These are phyloP conservation scores for Gymnopus androsaceus DNA, from an alignment of 1,284 basidiomycete species.

Conservation along the genomic window DNA sequence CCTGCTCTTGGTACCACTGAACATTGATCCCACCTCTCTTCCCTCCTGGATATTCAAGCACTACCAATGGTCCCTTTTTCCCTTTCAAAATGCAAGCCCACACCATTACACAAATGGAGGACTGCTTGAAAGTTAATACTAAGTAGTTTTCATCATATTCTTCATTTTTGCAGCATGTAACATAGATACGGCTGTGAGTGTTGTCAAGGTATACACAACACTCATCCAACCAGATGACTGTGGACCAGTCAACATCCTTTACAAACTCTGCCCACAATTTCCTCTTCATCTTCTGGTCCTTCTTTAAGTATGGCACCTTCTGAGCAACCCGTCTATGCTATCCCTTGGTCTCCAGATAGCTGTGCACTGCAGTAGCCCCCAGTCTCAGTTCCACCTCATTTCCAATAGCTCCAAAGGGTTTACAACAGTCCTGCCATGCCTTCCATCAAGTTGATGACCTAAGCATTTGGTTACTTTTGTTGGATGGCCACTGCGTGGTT, in stretches of 20 bases:
- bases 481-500: slow-evolving; percentile 19
- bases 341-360: slow-evolving; percentile 17
- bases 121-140: slow-evolving; percentile 20
- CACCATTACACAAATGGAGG: slow-evolving; percentile 12
- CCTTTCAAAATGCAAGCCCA: slow-evolving; percentile 21
- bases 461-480: slow-evolving; percentile 15
- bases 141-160: slow-evolving; percentile 18
- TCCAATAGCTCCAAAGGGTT: slow-evolving; percentile 20
- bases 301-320: slow-evolving; percentile 21
- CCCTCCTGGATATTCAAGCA: slow-evolving; percentile 21
- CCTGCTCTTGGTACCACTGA: slow-evolving; percentile 20
- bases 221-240: slow-evolving; percentile 24
- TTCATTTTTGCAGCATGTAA: slow-evolving; percentile 16
- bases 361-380: slow-evolving; percentile 17
- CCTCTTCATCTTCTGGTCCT: slow-evolving; percentile 17
- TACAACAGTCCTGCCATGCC: slow-evolving; percentile 14
- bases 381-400: slow-evolving; percentile 18
- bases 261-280: slow-evolving; percentile 22
- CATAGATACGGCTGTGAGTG: slow-evolving; percentile 17
- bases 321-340: slow-evolving; percentile 23
- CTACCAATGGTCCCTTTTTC: slow-evolving; percentile 20
- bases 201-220: slow-evolving; percentile 23
- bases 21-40: slow-evolving; percentile 22
- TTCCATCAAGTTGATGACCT: slow-evolving; percentile 10
- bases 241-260: slow-evolving; percentile 11